Conservation (phyloP, 2,329 filamentous ascomycete genomes). For the Fusarium denticulatum region DNA sequence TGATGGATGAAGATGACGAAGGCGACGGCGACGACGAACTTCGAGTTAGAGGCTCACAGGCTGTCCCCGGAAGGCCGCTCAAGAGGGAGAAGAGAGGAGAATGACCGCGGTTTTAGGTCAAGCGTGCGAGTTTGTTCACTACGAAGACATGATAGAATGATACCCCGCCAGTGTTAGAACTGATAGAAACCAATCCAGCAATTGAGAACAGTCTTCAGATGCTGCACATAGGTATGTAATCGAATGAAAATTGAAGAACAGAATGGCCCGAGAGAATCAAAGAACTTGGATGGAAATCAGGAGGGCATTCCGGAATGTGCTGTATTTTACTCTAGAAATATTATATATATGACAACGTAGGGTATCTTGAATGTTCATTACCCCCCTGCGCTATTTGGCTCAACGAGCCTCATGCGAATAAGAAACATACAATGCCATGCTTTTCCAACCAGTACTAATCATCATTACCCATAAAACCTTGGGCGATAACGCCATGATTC, state of each 20-base stretch:
- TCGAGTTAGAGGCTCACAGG: constrained; percentile 39
- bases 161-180: constrained; percentile 25
- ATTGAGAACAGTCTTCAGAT: not conserved
- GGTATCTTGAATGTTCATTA: constrained; percentile 22
- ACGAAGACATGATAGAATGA: constrained; percentile 33
- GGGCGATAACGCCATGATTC: not conserved
- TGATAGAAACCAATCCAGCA: not conserved
- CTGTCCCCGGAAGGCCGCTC: constrained; percentile 25
- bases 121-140: constrained; percentile 2
- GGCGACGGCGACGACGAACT: constrained; percentile 40
- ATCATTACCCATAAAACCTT: not conserved
- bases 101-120: not conserved
- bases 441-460: constrained; percentile 2
- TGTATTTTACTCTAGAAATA: constrained; percentile 7
- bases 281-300: not conserved
- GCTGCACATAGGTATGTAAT: not conserved
- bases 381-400: not conserved
- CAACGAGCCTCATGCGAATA: not conserved
- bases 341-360: not conserved
- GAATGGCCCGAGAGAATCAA: not conserved
- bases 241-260: not conserved
- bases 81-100: constrained; percentile 39
- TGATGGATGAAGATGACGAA: constrained; percentile 46
- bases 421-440: constrained; percentile 5
- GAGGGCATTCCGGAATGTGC: not conserved